Conservation (phyloP, 305 asterid species). For the Fraxinus sp. region DNA sequence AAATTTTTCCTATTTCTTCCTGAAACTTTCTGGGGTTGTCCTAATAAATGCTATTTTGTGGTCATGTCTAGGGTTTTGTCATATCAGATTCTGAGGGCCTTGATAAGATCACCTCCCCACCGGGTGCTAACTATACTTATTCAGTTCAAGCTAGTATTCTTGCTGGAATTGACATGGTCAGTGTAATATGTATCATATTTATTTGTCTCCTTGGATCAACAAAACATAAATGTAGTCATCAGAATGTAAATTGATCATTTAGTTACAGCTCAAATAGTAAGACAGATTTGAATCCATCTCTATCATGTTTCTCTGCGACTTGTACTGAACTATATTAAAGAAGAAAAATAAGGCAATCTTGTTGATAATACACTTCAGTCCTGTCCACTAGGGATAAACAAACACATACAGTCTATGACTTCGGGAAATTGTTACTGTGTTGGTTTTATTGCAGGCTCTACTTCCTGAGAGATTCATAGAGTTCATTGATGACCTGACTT, state of each 20-base stretch:
- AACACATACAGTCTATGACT: background rate
- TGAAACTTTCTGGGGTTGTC: background rate
- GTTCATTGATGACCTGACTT: slow-evolving; percentile 37
- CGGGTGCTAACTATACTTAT: slow-evolving; percentile 33
- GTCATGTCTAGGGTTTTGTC: slow-evolving; percentile 34
- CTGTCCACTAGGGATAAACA: background rate
- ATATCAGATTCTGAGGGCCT: slow-evolving; percentile 40
- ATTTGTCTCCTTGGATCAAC: background rate
- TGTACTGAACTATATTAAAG: background rate
- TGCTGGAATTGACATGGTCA: slow-evolving; percentile 28
- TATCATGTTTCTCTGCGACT: background rate
- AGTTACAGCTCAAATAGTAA: background rate
- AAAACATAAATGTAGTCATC: background rate
- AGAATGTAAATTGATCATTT: background rate
- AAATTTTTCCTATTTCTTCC: background rate
- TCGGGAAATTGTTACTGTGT: background rate
- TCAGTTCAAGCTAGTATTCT: slow-evolving; percentile 32
- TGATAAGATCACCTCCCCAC: slow-evolving; percentile 34
- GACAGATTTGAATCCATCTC: background rate
- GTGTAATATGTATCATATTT: background rate
- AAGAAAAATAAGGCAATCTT: background rate
- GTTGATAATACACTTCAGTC: background rate
- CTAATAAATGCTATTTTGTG: background rate
- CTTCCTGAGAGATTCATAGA: slow-evolving; percentile 43
- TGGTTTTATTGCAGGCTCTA: slow-evolving; percentile 41